Evolutionary conservation across 805 yeast genomes (phyloP), one percentile per base, ranked within the genome.

Genomic region (Starmerella geochares): DNA sequence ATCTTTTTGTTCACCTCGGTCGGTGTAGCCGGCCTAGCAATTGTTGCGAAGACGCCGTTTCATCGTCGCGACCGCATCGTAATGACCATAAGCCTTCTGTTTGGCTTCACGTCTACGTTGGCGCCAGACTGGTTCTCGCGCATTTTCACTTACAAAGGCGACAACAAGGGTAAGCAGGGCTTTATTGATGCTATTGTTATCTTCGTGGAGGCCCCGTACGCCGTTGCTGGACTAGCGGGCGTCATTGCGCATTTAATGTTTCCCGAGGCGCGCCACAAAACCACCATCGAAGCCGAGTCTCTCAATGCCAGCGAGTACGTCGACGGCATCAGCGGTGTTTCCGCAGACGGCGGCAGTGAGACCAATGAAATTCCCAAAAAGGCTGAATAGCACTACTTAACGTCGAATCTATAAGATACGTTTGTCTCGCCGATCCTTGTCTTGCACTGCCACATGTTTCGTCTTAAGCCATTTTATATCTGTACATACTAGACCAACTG

Each of bases 1-100:
- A 73, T 87, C 4, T 83, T 82, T 66, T 68, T 82, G 47, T 82
- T 82, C 72, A 74, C 83, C 28, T 77, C 86, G 4, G 88, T 83
- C 31, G 85, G 85, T 1, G 83, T 79, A 16, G 80, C 87, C 2
- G 88, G 88, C 55, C 65, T 83, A 46, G 75, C 78, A 54, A 80
- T 83, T 61, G 79, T 83, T 51, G 67, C 85, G 37, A 58, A 63
- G 46, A 61, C 65, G 32, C 63, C 64, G 11, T 80, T 81, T 65
- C 76, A 84, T 8, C 74, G 88, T 65, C 75, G 88, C 65, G 86
- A 82, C 64, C 71, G 90, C 55, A 80, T 83, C 60, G 77, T 83
- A 19, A 69, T 83, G 37, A 80, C 90, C 5, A 79, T 82, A 8
- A 67, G 84, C 1, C 63, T 80, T 40, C 62, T 79, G 54, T 78